A percentile compares a stretch with the other conserved stretches of the same genome.
Conservation (phyloP, 352 stramenopile species). For the Globisporangium takayamanum region DNA sequence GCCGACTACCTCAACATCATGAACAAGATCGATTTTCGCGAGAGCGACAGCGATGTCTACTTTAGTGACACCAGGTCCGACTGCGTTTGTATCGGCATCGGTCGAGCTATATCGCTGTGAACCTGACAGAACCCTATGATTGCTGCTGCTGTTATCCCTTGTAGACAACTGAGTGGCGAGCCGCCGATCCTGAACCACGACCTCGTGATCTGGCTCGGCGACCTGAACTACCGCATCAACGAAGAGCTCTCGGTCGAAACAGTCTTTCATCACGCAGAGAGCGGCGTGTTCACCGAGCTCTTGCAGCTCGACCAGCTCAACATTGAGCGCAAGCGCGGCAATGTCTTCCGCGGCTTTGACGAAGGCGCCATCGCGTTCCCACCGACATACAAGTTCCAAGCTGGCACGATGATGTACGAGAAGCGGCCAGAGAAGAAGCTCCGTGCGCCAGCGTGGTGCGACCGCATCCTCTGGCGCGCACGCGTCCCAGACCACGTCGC, state of each 20-base stretch:
- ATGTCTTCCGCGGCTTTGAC: constrained; percentile 86
- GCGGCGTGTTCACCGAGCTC: constrained; percentile 19
- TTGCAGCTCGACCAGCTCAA: constrained; percentile 55
- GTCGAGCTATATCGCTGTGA: not conserved
- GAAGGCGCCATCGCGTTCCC: constrained; percentile 90
- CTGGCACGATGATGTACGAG: constrained; percentile 94
- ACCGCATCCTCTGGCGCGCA: constrained; percentile 81
- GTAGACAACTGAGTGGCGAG: constrained; percentile 31
- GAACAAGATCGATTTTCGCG: constrained; percentile 91
- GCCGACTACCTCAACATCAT: constrained; percentile 98
- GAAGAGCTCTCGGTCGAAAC: constrained; percentile 72
- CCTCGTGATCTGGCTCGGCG: constrained; percentile 96
- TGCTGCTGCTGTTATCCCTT: constrained; percentile 11
- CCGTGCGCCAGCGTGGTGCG: constrained; percentile 95
- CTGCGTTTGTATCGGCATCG: not conserved
- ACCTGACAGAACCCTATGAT: not conserved
- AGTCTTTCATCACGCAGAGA: constrained; percentile 57
- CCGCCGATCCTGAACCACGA: constrained; percentile 95
- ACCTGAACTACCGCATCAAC: constrained; percentile 90
- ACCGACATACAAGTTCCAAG: constrained; percentile 98
- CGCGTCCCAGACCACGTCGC: constrained; percentile 45
- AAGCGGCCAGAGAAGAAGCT: constrained; percentile 98
- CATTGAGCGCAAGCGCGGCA: constrained; percentile 57
- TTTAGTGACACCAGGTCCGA: constrained; percentile 16
- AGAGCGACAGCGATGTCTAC: constrained; percentile 30